These are phyloP conservation scores for Acacia melanoxylon DNA, from an alignment of 306 rosid genomes.

Conservation along the genomic window DNA sequence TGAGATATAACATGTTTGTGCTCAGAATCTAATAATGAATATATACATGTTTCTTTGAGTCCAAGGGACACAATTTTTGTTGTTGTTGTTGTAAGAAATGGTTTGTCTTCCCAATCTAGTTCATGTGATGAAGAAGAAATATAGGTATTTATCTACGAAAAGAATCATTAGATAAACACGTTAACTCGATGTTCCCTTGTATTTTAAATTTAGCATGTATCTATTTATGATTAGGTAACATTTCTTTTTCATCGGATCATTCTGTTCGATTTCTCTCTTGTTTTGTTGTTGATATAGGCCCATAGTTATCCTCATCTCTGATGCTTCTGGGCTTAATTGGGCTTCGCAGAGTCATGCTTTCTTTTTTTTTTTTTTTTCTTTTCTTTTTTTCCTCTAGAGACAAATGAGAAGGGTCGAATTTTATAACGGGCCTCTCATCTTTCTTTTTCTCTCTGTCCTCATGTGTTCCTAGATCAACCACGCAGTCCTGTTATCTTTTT, in stretches of 20 bases:
- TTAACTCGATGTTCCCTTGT: neutral
- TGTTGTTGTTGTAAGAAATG: neutral
- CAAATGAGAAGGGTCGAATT: neutral
- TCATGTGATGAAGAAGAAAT: neutral
- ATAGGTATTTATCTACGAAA: neutral
- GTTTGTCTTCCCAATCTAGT: neutral
- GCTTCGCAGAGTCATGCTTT: neutral
- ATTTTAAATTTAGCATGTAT: neutral
- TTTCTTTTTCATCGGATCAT: neutral
- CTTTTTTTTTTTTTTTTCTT: too few species aligned
- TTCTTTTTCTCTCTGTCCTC: neutral
- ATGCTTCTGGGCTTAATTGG: neutral
- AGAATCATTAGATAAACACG: neutral
- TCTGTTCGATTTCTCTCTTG: neutral
- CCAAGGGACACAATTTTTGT: neutral
- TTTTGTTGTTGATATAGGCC: neutral
- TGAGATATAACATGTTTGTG: neutral
- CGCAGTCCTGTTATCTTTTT: neutral
- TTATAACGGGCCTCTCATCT: neutral
- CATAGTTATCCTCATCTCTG: neutral
- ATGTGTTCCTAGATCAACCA: neutral
- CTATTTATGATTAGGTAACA: neutral
- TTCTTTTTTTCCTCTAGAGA: too few species aligned
- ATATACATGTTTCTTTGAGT: slow-evolving; percentile 1
- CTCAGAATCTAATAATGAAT: neutral